Evolutionary conservation across 2,329 filamentous ascomycete genomes (phyloP).

Genomic region (Beauveria bassiana): DNA sequence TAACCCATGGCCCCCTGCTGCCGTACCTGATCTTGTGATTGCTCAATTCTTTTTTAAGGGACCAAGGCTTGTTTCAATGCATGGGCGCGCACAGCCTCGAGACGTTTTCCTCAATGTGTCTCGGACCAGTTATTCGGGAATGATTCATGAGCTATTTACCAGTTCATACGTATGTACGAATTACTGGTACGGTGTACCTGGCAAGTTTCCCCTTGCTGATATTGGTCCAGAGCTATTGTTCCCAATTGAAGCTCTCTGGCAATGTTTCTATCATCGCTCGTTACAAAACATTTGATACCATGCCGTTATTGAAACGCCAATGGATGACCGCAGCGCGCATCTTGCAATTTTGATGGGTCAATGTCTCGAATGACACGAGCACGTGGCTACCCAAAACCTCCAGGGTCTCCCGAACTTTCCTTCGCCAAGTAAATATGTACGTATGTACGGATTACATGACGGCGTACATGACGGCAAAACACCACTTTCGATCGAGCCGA

Average conservation of each 20-base stretch:
- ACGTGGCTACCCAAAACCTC: neutral
- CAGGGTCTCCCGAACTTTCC: neutral
- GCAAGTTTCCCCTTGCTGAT: neutral
- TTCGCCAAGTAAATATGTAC: too few relatives aligned
- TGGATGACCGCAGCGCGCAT: neutral
- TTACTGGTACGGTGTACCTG: neutral
- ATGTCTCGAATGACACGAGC: neutral
- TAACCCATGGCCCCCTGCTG: slow-evolving; percentile 7
- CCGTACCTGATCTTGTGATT: slow-evolving; percentile 11
- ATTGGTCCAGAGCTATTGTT: neutral
- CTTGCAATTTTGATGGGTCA: neutral
- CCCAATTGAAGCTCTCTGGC: neutral
- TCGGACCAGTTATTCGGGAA: neutral
- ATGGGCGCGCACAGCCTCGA: neutral
- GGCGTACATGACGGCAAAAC: too few relatives aligned
- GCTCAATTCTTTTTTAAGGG: slow-evolving; percentile 1
- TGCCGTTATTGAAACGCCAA: neutral
- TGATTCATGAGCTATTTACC: neutral
- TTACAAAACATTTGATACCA: neutral
- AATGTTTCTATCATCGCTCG: neutral
- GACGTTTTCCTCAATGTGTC: neutral
- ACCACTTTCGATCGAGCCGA: too few relatives aligned
- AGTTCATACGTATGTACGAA: too few relatives aligned
- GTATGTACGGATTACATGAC: too few relatives aligned
- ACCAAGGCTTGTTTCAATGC: neutral